A percentile compares a stretch with the other conserved stretches of the same genome.
Conservation (phyloP, 805 yeast genomes). For the Metschnikowia koreensis region DNA sequence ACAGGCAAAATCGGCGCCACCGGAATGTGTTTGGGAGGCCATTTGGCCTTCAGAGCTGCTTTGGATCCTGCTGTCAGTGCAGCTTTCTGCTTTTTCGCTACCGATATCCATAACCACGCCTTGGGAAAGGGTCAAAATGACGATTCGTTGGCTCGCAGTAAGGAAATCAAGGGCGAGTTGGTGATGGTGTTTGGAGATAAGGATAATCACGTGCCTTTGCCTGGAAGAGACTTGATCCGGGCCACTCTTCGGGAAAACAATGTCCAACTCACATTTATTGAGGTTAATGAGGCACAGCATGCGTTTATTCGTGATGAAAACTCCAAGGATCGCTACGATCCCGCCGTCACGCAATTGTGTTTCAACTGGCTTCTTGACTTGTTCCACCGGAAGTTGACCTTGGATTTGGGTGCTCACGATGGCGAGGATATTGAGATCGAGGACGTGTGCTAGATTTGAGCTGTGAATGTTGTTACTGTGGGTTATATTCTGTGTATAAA, state of each 20-base stretch:
- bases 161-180: constrained; percentile 57
- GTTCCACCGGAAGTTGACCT: constrained; percentile 64
- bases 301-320: constrained; percentile 79
- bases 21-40: constrained; percentile 88
- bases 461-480: background rate
- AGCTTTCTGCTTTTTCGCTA: constrained; percentile 73
- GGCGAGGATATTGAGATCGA: constrained; percentile 51
- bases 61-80: constrained; percentile 64
- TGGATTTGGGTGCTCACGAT: constrained; percentile 64
- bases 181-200: constrained; percentile 73
- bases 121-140: constrained; percentile 64
- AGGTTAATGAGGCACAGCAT: constrained; percentile 76
- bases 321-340: constrained; percentile 78
- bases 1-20: constrained; percentile 76
- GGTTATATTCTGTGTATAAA: too few relatives aligned
- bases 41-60: constrained; percentile 69
- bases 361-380: constrained; percentile 66
- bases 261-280: constrained; percentile 69
- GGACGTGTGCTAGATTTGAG: constrained; percentile 52
- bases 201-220: constrained; percentile 78
- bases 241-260: constrained; percentile 53
- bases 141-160: constrained; percentile 59
- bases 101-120: constrained; percentile 70
- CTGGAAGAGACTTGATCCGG: constrained; percentile 72
- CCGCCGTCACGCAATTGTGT: constrained; percentile 70